phyloP scores from a whole-genome alignment of 1,284 basidiomycete species.

The Microbotryum scabiosae region DNA sequence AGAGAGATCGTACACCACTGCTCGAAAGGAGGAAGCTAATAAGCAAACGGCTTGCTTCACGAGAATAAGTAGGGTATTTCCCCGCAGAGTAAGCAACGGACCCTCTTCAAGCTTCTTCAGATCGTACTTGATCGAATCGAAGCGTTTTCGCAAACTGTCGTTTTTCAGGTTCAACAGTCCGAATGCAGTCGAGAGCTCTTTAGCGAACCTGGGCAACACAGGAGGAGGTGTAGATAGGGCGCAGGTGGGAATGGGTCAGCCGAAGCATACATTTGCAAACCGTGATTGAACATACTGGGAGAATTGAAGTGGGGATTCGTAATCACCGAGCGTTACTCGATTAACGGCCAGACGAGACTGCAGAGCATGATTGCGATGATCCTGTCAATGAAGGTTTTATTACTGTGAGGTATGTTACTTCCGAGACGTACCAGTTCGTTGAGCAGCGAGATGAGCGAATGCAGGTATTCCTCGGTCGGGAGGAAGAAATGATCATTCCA shows the following conservation, averaged over 20 bases:
- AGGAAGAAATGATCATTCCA: constrained; percentile 61
- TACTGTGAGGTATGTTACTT: neutral
- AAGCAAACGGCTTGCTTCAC: neutral
- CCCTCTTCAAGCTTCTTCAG: constrained; percentile 86
- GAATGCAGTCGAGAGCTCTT: constrained; percentile 71
- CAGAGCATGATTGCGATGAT: too few relatives aligned
- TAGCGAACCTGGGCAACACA: constrained; percentile 54
- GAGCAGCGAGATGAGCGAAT: constrained; percentile 65
- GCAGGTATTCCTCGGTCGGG: constrained; percentile 73
- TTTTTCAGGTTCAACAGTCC: constrained; percentile 87
- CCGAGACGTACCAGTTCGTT: constrained; percentile 61
- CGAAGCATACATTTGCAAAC: neutral
- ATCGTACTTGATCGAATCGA: constrained; percentile 56
- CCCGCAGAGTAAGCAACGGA: constrained; percentile 34
- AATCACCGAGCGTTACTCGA: constrained; percentile 69
- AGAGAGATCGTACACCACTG: constrained; percentile 77
- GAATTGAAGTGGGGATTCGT: constrained; percentile 56
- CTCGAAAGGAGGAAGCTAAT: constrained; percentile 7
- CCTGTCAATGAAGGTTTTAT: neutral
- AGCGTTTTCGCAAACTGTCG: constrained; percentile 63
- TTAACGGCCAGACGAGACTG: constrained; percentile 75
- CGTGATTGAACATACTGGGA: constrained; percentile 7
- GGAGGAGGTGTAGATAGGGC: neutral
- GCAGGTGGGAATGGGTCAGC: neutral
- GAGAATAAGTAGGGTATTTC: too few relatives aligned